A percentile compares a stretch with the other conserved stretches of the same genome.
Conservation (phyloP, 2,329 filamentous ascomycete genomes). For the Talaromyces pinophilus region DNA sequence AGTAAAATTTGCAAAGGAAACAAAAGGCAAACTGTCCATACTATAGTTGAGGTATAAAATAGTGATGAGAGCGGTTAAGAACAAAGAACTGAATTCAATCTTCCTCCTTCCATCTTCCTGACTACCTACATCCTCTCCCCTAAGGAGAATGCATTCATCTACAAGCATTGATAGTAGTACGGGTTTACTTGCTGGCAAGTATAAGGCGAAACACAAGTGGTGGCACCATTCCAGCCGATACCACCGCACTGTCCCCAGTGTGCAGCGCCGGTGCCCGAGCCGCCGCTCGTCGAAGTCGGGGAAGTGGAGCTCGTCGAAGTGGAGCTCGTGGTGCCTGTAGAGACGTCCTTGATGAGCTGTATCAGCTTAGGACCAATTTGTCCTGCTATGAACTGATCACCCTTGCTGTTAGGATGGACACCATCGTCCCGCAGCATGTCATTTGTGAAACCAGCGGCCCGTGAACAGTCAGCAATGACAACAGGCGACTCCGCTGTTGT, state of each 20-base stretch:
- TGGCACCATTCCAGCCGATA: neutral
- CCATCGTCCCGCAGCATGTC: no score
- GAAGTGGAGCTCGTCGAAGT: neutral
- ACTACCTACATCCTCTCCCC: neutral
- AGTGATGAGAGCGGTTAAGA: neutral
- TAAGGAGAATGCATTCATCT: neutral
- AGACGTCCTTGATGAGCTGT: no score
- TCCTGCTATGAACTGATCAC: no score
- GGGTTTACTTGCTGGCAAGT: neutral
- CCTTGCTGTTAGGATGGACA: no score
- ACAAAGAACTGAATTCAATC: neutral
- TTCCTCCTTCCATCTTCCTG: neutral
- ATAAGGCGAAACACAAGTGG: neutral
- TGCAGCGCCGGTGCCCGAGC: neutral
- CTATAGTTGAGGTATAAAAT: neutral
- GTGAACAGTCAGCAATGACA: no score
- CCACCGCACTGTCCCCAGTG: neutral
- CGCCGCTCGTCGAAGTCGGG: neutral
- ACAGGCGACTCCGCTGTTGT: no score
- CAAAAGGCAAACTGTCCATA: no score
- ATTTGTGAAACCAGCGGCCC: no score
- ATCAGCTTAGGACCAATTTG: no score
- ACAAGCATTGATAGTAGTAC: neutral
- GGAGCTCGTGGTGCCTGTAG: neutral
- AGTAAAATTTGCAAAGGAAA: no score